Conservation (phyloP, 176 grass and related monocot genomes). For the Carex pumila region DNA sequence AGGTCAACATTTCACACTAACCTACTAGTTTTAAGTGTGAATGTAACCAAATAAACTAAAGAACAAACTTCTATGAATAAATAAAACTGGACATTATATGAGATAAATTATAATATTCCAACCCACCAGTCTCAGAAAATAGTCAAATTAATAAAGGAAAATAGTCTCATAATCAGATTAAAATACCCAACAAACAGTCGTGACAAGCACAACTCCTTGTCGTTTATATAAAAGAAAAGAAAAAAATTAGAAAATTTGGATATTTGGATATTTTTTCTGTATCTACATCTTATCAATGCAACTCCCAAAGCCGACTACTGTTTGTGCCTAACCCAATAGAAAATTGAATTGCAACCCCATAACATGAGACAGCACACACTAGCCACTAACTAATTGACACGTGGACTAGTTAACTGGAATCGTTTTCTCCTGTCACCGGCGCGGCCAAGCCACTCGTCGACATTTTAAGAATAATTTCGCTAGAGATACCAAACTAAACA, state of each 20-base stretch:
- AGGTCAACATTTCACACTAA: slow-evolving; percentile 25
- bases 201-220: slow-evolving; percentile 19
- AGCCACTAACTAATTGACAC: background rate
- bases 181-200: slow-evolving; percentile 21
- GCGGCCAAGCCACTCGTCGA: background rate
- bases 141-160: slow-evolving; percentile 10
- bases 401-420: background rate
- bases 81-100: background rate
- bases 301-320: background rate
- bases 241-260: background rate
- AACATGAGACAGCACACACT: slow-evolving; percentile 3
- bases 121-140: slow-evolving; percentile 4
- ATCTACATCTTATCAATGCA: slow-evolving; percentile 11
- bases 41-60: background rate
- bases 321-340: slow-evolving; percentile 3
- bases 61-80: background rate
- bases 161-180: background rate
- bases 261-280: no score
- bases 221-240: background rate
- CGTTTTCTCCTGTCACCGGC: background rate
- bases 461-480: background rate
- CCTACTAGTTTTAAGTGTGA: slow-evolving; percentile 12
- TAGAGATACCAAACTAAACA: background rate
- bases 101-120: background rate
- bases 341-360: background rate